These are phyloP conservation scores for Eucalyptus curtisii DNA, from an alignment of 345 rosid genomes.

Conservation along the genomic window DNA sequence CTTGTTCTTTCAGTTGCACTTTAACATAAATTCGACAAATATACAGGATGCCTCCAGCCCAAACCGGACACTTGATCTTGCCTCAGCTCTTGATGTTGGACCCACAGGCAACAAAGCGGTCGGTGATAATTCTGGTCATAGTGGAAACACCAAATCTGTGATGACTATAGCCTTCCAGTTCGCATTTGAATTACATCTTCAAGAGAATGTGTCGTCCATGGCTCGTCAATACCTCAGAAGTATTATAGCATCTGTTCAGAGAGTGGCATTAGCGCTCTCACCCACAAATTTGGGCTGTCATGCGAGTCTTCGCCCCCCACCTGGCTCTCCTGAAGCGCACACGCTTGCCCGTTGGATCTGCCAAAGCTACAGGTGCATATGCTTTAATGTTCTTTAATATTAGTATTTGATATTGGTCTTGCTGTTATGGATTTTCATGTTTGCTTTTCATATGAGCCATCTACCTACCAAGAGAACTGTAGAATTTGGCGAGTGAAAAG, in stretches of 20 bases:
- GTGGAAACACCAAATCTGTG: slow-evolving; percentile 64
- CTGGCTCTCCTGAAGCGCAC: slow-evolving; percentile 81
- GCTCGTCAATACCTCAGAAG: slow-evolving; percentile 88
- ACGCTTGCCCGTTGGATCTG: slow-evolving; percentile 88
- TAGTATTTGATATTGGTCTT: background rate
- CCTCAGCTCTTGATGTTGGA: slow-evolving; percentile 86
- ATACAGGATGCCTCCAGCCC: slow-evolving; percentile 76
- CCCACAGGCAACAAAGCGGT: slow-evolving; percentile 38
- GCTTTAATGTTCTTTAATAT: background rate
- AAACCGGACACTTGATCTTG: slow-evolving; percentile 90
- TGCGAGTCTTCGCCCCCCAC: slow-evolving; percentile 50
- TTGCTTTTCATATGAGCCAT: background rate
- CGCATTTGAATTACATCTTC: slow-evolving; percentile 81
- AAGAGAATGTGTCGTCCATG: slow-evolving; percentile 80
- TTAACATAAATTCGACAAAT: background rate
- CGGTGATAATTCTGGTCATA: slow-evolving; percentile 40
- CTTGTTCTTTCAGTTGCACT: background rate
- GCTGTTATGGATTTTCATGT: background rate
- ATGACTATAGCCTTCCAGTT: slow-evolving; percentile 97
- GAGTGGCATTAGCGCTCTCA: slow-evolving; percentile 93
- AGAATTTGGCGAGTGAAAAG: background rate
- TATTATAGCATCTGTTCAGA: slow-evolving; percentile 82
- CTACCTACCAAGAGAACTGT: background rate
- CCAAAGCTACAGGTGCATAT: slow-evolving; percentile 52
- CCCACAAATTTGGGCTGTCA: slow-evolving; percentile 59